Conservation (phyloP, 768 basidiomycete genomes). For the Pleurotus pulmonarius region DNA sequence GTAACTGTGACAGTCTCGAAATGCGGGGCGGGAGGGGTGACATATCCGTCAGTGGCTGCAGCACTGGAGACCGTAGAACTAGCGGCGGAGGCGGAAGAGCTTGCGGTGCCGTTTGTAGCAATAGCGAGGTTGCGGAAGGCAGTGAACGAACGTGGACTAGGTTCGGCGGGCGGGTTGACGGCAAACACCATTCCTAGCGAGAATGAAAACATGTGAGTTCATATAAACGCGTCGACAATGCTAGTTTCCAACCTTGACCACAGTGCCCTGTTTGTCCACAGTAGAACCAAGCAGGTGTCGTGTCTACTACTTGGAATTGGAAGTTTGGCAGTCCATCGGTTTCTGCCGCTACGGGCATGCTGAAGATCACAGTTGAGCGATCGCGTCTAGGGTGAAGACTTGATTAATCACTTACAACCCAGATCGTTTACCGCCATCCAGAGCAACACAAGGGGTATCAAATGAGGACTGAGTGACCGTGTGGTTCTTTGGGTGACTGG, state of each 20-base stretch:
- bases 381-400: neutral
- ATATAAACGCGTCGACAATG: neutral
- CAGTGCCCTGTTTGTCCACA: constrained; percentile 56
- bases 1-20: constrained; percentile 38
- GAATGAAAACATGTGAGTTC: neutral
- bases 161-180: constrained; percentile 48
- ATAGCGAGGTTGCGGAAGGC: constrained; percentile 48
- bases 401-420: constrained; percentile 29
- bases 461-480: constrained; percentile 45
- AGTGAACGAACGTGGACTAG: constrained; percentile 35
- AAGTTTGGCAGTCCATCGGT: constrained; percentile 33
- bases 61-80: constrained; percentile 12
- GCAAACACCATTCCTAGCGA: constrained; percentile 60
- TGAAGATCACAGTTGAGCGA: constrained; percentile 4
- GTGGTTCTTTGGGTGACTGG: constrained; percentile 45
- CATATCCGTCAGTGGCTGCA: constrained; percentile 16
- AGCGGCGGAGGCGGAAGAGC: constrained; percentile 1
- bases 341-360: constrained; percentile 37
- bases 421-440: constrained; percentile 25
- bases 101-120: constrained; percentile 24
- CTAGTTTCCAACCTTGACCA: constrained; percentile 24
- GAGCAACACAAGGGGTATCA: constrained; percentile 29
- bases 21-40: constrained; percentile 29
- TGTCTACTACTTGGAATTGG: constrained; percentile 35
- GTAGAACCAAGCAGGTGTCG: constrained; percentile 53